phyloP scores from a whole-genome alignment of 257 asterid genomes.

The Gentiana dahurica region DNA sequence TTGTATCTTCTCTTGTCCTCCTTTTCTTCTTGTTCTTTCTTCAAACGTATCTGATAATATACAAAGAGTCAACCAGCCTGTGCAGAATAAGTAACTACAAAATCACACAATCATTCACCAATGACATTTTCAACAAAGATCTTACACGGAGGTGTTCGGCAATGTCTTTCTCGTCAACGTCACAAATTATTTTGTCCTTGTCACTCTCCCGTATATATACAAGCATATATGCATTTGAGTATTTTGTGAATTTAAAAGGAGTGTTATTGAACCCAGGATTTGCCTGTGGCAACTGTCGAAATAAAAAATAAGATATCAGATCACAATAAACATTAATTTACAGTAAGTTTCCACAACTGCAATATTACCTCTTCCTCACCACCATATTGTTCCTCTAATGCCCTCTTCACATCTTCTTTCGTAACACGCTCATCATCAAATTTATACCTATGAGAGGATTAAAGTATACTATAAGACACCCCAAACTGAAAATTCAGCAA shows the following conservation, averaged over 20 bases:
- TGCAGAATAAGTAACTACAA: background rate
- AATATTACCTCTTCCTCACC: slow-evolving; percentile 91
- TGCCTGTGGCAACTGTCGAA: slow-evolving; percentile 71
- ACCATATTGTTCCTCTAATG: slow-evolving; percentile 95
- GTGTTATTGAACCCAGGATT: slow-evolving; percentile 96
- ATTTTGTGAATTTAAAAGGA: slow-evolving; percentile 91
- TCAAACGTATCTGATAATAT: slow-evolving; percentile 66
- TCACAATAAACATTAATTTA: slow-evolving; percentile 4
- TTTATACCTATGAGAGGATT: slow-evolving; percentile 55
- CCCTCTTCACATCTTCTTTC: slow-evolving; percentile 91
- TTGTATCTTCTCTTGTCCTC: slow-evolving; percentile 91
- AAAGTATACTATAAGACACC: slow-evolving; percentile 5
- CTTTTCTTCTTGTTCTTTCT: slow-evolving; percentile 96
- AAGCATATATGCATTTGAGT: slow-evolving; percentile 99
- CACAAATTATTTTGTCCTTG: slow-evolving; percentile 93
- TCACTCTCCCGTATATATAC: slow-evolving; percentile 94
- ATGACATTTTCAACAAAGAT: slow-evolving; percentile 1
- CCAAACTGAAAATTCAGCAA: no score
- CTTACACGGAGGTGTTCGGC: slow-evolving; percentile 96
- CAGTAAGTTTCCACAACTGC: background rate
- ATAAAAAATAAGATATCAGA: slow-evolving; percentile 16
- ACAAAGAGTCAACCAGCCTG: background rate
- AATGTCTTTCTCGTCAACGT: slow-evolving; percentile 95
- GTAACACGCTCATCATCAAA: slow-evolving; percentile 99
- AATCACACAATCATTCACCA: background rate